phyloP scores from a whole-genome alignment of 2,329 filamentous ascomycete species.

The Fusarium sp. region DNA sequence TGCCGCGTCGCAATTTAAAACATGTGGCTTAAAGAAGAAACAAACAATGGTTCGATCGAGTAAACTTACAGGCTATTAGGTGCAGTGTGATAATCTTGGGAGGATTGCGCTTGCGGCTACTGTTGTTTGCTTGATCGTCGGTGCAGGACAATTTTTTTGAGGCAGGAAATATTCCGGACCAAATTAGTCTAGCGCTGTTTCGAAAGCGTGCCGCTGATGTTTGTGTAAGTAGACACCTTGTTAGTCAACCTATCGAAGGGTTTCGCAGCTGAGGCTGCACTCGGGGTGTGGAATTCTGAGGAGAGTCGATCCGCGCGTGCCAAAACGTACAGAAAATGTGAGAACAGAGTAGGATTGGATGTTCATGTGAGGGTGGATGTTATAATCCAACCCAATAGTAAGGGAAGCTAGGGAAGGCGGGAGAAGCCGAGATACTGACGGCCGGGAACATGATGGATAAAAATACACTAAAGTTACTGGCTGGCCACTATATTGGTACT shows the following conservation, averaged over 20 bases:
- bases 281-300: slow-evolving; percentile 11
- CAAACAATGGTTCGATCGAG: slow-evolving; percentile 15
- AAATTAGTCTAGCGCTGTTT: slow-evolving; percentile 16
- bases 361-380: not conserved
- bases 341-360: slow-evolving; percentile 18
- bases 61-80: slow-evolving; percentile 16
- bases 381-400: slow-evolving; percentile 1
- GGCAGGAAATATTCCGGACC: slow-evolving; percentile 27
- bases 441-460: slow-evolving; percentile 16
- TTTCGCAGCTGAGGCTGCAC: slow-evolving; percentile 9
- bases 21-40: slow-evolving; percentile 23
- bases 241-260: not conserved
- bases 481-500: not conserved
- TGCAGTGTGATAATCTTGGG: not conserved
- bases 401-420: slow-evolving; percentile 24
- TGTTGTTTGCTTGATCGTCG: slow-evolving; percentile 16
- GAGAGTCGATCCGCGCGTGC: slow-evolving; percentile 28
- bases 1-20: slow-evolving; percentile 16
- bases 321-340: slow-evolving; percentile 27
- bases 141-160: slow-evolving; percentile 23
- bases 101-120: slow-evolving; percentile 1
- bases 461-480: slow-evolving; percentile 1
- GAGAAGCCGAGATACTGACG: slow-evolving; percentile 29
- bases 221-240: not conserved
- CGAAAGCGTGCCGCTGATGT: slow-evolving; percentile 12